Evolutionary conservation across 805 yeast species (phyloP), one percentile per base, ranked within the genome.

Genomic region (Wickerhamomyces bovis): DNA sequence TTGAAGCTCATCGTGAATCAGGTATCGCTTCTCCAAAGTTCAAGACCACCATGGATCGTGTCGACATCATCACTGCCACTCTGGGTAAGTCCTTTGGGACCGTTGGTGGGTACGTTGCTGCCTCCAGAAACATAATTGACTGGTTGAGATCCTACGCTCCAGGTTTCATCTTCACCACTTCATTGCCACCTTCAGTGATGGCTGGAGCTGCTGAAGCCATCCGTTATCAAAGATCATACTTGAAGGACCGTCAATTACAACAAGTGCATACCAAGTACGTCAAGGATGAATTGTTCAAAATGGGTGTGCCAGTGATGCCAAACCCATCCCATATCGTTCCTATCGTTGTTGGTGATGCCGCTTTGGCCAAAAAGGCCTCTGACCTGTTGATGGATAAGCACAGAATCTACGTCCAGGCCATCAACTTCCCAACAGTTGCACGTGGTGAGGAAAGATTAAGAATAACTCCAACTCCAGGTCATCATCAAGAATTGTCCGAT

Each of bases 381-480:
- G 99, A 94, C 66, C 65, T 85, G 66, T 78, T 94, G 62, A 80
- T 94, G 74, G 77, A 84, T 53, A 81, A 85, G 58, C 85, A 89
- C 70, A 76, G 78, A 54, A 90, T 94, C 64, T 94, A 94, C 62
- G 99, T 95, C 41, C 99, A 94, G 72, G 97, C 98, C 41, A 94
- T 94, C 66, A 94, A 94, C 72, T 94, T 85, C 81, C 99, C 99
- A 51, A 94, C 99, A 21, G 99, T 94, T 50, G 84, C 97, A 18
- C 81, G 85, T 56, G 99, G 99, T 50, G 84, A 89, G 54, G 99
- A 94, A 72, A 83, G 99, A 65, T 79, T 94, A 60, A 83, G 99
- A 70, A 81, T 94, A 63, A 94, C 99, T n/a, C 98, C 99, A 46
- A 90, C 99, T 38, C 99, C 99, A 33, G 97, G 97, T 45, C 99